A percentile compares a stretch with the other conserved stretches of the same genome.
Conservation (phyloP, 148 eudicot genomes). For the Camellia japonica region DNA sequence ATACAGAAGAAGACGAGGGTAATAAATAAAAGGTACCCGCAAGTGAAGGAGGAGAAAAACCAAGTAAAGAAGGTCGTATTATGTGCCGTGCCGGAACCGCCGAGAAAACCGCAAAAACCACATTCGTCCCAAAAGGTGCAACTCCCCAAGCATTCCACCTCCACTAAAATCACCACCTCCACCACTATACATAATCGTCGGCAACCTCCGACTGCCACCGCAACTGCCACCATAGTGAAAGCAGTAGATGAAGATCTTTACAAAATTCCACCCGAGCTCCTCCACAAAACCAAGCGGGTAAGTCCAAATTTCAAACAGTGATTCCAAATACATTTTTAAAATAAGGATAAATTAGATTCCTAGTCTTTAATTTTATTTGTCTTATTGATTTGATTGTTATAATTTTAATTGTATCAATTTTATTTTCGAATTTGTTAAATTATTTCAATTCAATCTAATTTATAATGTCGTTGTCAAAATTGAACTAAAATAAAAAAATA, state of each 20-base stretch:
- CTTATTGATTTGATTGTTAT: too few species aligned
- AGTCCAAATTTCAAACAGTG: neutral
- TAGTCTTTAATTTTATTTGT: too few species aligned
- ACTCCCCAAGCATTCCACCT: neutral
- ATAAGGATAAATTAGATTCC: too few species aligned
- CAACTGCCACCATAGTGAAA: slow-evolving; percentile 25
- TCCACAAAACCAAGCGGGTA: slow-evolving; percentile 45
- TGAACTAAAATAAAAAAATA: too few species aligned
- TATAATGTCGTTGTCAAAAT: too few species aligned
- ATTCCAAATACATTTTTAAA: too few species aligned
- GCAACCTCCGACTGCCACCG: neutral
- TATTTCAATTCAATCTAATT: too few species aligned
- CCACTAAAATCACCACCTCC: neutral
- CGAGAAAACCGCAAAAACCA: neutral
- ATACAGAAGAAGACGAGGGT: neutral
- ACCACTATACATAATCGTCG: neutral
- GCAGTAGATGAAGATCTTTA: slow-evolving; percentile 84
- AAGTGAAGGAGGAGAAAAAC: neutral
- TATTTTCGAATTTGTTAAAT: too few species aligned
- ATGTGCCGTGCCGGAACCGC: slow-evolving; percentile 19
- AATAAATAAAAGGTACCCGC: neutral
- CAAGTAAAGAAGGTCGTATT: slow-evolving; percentile 12
- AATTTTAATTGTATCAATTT: too few species aligned
- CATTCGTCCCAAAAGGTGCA: neutral
- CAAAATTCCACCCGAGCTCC: slow-evolving; percentile 68